phyloP scores from a whole-genome alignment of 2,329 filamentous ascomycete genomes.

The Lecanosticta acicola region DNA sequence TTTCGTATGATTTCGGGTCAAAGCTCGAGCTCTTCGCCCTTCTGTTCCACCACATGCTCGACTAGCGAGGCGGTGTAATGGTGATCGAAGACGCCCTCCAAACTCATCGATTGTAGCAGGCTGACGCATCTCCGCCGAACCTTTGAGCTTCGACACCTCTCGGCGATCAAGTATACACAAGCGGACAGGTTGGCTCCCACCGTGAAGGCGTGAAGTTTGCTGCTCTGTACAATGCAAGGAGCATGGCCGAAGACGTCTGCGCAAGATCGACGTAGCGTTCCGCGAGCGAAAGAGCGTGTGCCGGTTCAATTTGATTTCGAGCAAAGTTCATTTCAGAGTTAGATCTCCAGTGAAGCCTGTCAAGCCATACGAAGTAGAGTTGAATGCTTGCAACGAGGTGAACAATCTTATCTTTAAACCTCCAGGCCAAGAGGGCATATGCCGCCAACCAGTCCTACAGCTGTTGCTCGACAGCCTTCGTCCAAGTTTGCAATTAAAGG shows the following conservation, averaged over 20 bases:
- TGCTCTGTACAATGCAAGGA: not conserved
- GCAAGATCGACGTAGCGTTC: not conserved
- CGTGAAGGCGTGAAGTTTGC: not conserved
- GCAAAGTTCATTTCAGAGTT: not conserved
- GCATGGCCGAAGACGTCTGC: not conserved
- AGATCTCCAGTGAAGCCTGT: not conserved
- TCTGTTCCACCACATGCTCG: not conserved
- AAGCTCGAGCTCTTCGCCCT: not conserved
- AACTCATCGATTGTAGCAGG: not conserved
- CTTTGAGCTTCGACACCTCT: not conserved
- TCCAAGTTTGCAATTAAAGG: not conserved
- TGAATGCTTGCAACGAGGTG: not conserved
- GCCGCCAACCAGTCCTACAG: not conserved
- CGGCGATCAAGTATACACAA: not conserved
- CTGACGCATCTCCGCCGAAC: not conserved
- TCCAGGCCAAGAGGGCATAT: not conserved
- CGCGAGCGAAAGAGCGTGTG: not conserved
- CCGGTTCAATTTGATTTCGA: not conserved
- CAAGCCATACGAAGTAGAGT: not conserved
- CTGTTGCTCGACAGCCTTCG: not conserved
- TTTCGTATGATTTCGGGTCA: not conserved
- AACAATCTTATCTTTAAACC: not conserved
- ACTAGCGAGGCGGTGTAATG: not conserved
- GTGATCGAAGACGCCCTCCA: not conserved
- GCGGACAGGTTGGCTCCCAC: not conserved